phyloP scores from a whole-genome alignment of 441 rosid species.

The Euphorbia celastroides region DNA sequence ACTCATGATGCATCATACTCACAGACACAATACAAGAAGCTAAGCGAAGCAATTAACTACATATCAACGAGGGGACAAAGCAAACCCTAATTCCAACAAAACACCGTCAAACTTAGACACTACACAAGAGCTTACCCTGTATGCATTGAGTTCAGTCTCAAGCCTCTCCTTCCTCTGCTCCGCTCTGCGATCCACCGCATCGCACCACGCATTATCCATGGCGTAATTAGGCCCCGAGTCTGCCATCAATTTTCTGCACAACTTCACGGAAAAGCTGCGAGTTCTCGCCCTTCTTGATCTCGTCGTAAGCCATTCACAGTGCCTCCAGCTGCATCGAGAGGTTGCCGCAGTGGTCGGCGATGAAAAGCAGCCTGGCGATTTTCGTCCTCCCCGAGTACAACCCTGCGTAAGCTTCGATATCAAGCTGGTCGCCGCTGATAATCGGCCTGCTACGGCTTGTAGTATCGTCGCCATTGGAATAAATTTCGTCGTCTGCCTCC shows the following conservation, averaged over 20 bases:
- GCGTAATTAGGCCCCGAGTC: constrained; percentile 52
- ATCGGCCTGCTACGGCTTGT: constrained; percentile 44
- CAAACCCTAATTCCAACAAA: constrained; percentile 6
- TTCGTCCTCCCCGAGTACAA: constrained; percentile 77
- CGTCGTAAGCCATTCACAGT: constrained; percentile 86
- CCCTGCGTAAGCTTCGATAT: constrained; percentile 86
- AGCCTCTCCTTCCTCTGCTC: constrained; percentile 81
- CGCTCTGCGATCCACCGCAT: constrained; percentile 61
- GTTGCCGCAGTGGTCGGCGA: constrained; percentile 65
- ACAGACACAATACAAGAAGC: not conserved
- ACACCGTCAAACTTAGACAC: not conserved
- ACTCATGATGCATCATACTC: not conserved
- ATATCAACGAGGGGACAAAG: not conserved
- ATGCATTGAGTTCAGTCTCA: constrained; percentile 90
- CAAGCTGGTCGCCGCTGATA: constrained; percentile 80
- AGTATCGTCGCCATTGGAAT: constrained; percentile 59
- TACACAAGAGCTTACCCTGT: constrained; percentile 41
- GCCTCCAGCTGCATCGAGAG: constrained; percentile 71
- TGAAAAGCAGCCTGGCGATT: constrained; percentile 66
- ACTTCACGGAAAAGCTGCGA: constrained; percentile 76
- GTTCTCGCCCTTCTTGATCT: constrained; percentile 89
- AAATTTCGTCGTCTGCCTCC: constrained; percentile 87
- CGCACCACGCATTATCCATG: constrained; percentile 71
- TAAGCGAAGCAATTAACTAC: not conserved
- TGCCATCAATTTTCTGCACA: constrained; percentile 61